Base-by-base conservation (phyloP, 1,284 basidiomycete genomes). In the Fistulinella cinereoalba region DNA sequence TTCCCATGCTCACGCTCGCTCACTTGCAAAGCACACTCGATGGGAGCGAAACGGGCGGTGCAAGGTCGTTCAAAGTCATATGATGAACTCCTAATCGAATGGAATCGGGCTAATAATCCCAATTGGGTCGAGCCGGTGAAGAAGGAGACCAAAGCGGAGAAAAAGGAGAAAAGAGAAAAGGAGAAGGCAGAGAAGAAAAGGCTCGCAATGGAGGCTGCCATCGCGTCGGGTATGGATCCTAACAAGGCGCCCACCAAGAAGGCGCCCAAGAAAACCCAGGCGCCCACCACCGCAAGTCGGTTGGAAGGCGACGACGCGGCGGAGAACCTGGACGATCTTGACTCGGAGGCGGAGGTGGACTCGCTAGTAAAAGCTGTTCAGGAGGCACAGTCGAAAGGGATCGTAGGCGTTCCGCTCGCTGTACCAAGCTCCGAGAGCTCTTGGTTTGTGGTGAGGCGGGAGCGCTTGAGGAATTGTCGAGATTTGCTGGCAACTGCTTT, bases 1-100 rank as follows among this genome's bases (percentile, higher is more conserved):
- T 73, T 93, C 10, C 93, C 92, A 0, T 99, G 96, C 66, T 92
- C 93, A n/a, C 90, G 96, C 33, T 94, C 92, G 12, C 79, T 99
- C 29, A 98, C 96, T 1, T 99, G 96, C 77, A 99, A 99, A 70
- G 94, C 96, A 4, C 96, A 99, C 65, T 89, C 92, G 1, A 97
- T 99, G 88, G 93, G 93, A 25, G 91, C 93, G 22, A 99, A 99
- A 67, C 88, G 97, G 18, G 80, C 90, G 7, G 94, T 99, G 0
- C 78, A 82, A 55, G 93, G 93, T 24, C 88, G 97, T 9, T 90
- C 90, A 0, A 81, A 86, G 41, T 69, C 74, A 2, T 99, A 94
- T 66, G 95, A 98, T 61, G 85, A 87, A 46, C 79, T 99, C 10
- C 77, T 94, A 13, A 75, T 91, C 34, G 95, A 97, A 48, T 98